These are phyloP conservation scores for Neopestalotiopsis rosae DNA, from an alignment of 2,329 filamentous ascomycete genomes.

Conservation along the genomic window DNA sequence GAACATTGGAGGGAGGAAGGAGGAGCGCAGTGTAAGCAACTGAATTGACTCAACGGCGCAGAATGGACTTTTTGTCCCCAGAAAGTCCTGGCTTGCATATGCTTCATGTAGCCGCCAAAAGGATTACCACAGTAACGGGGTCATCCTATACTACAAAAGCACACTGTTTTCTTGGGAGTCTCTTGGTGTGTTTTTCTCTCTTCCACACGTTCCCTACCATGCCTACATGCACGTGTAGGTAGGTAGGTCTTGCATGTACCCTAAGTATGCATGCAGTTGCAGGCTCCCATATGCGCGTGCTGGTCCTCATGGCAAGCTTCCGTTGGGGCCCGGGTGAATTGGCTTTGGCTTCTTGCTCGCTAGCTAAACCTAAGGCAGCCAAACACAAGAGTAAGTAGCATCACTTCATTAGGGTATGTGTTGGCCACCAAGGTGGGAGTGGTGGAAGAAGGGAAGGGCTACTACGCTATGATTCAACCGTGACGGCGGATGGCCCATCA, in stretches of 20 bases:
- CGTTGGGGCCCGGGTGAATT: conserved; percentile 11
- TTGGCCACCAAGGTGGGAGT: not conserved
- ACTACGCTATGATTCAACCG: not conserved
- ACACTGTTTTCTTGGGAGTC: not conserved
- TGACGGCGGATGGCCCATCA: not conserved
- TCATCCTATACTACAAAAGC: not conserved
- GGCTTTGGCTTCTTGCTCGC: conserved; percentile 10
- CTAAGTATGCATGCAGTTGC: not conserved
- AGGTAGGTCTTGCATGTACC: not conserved
- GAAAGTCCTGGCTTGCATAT: not conserved
- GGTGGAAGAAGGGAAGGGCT: not conserved
- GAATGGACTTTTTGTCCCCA: not conserved
- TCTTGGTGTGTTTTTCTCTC: not conserved
- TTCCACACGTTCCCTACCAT: not conserved
- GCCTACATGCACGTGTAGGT: not conserved
- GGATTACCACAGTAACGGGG: not conserved
- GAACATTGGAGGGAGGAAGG: not conserved
- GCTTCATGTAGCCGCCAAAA: not conserved
- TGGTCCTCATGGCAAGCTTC: conserved; percentile 8
- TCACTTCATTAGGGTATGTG: conserved; percentile 3
- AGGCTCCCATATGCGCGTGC: conserved; percentile 9
- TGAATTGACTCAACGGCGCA: not conserved
- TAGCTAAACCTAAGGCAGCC: not conserved
- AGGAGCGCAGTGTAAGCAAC: not conserved
- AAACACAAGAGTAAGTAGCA: conserved; percentile 7